Evolutionary conservation across 257 asterid genomes (phyloP).

Genomic region (Henckelia pumila): DNA sequence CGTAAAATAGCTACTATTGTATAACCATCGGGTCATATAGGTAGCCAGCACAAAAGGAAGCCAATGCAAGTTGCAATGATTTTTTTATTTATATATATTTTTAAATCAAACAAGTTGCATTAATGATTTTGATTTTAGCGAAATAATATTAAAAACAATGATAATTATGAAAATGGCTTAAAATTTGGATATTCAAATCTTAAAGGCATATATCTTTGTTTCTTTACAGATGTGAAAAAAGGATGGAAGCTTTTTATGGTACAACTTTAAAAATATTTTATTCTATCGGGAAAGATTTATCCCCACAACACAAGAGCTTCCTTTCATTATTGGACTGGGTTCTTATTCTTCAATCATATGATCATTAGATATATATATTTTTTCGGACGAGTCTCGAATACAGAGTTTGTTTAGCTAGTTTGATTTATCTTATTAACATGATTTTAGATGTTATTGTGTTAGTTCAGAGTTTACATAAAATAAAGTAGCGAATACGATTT

Average conservation of each 20-base stretch:
- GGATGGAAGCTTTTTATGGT: conserved; percentile 35
- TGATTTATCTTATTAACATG: too few species aligned
- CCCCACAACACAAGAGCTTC: conserved; percentile 24
- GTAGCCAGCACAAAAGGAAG: conserved; percentile 16
- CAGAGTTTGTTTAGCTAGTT: too few species aligned
- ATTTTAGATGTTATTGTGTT: too few species aligned
- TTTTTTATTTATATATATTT: too few species aligned
- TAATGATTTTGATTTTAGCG: conserved; percentile 10
- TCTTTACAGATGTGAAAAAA: conserved; percentile 33
- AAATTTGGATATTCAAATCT: conserved; percentile 36
- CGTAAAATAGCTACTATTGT: too few species aligned
- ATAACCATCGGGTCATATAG: conserved; percentile 15
- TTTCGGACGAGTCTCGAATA: too few species aligned
- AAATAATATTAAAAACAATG: not conserved
- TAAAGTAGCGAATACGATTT: too few species aligned
- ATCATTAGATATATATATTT: too few species aligned
- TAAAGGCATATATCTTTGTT: conserved; percentile 31
- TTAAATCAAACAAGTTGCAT: not conserved
- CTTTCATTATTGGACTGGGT: conserved; percentile 29
- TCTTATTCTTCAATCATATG: conserved; percentile 2
- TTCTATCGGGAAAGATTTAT: conserved; percentile 27
- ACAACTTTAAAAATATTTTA: conserved; percentile 31
- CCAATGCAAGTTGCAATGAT: conserved; percentile 20
- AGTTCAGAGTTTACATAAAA: too few species aligned
- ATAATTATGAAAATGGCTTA: not conserved